Base-by-base conservation (phyloP, 108 stramenopile species). In the Cyclostephanos tholiformis region DNA sequence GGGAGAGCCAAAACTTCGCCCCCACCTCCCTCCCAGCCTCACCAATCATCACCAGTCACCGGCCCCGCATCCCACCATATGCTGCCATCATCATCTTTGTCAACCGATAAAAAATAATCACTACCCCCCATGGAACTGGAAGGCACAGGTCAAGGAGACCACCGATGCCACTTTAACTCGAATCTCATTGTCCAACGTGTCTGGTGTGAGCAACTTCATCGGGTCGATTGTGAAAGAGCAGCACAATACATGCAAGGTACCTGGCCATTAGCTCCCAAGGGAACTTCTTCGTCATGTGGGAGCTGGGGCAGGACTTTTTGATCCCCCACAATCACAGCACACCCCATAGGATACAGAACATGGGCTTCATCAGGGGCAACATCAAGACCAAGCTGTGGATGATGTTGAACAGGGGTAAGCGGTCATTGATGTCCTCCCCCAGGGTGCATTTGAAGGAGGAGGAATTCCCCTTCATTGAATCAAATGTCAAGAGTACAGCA, bases 241-340 rank as follows among this genome's bases (percentile, higher is more conserved):
- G 51, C 81, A 89, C 39, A 96, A 95, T 65, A 82, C 88, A 51
- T 56, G 83, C 51, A 96, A 96, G 13, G 87, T 98, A 97, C 79
- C 62, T 98, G 44, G 96, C 97, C 16, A 94, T 98, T 0, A 85
- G 86, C 6, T 93, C 93, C 29, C 94, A 95, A 49, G 97, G 97
- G 55, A 98, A 98, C 93, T 97, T 98, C 74, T 98, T 96, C 90
- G 76, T 98, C 30, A 98, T 97, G 2, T 98, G 97, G 97, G 85
- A 89, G 41, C 97, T 97, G 1, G 97, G 97, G 51, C 92, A 97
- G 72, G 97, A 98, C 86, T 98, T 97, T 77, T 98, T 97, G 97
- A 94, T 97, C 69, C 97, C 97, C 5, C 97, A 98, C 87, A 98
- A 98, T 82, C 85, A 97, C 51, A 97, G 97, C 26, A 97, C 97